Evolutionary conservation across 1,284 basidiomycete species (phyloP).

Genomic region (Ustilago tritici): DNA sequence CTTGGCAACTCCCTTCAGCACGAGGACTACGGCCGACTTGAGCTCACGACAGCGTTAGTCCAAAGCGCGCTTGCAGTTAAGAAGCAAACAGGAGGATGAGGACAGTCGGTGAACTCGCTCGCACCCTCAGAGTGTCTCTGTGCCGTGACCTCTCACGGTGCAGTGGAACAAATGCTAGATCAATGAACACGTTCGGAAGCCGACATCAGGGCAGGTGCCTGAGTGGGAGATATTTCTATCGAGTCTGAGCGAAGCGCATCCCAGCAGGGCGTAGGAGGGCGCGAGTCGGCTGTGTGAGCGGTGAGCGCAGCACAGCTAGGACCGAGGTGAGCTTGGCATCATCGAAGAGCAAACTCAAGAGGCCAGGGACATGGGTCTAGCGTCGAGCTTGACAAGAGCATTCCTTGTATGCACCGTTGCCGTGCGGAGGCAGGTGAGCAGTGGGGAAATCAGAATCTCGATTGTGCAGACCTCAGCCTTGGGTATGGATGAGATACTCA

Average conservation of each 20-base stretch:
- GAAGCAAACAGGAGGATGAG: neutral
- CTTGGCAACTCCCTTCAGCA: conserved; percentile 12
- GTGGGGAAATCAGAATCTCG: neutral
- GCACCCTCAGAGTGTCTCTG: neutral
- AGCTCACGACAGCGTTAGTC: neutral
- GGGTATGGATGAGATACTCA: neutral
- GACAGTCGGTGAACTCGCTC: neutral
- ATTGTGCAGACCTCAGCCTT: neutral
- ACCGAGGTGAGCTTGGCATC: conserved; percentile 14
- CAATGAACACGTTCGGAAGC: conserved; percentile 4
- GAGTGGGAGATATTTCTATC: neutral
- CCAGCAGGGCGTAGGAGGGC: neutral
- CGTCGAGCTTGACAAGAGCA: neutral
- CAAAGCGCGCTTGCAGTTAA: neutral
- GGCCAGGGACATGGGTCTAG: neutral
- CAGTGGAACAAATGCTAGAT: neutral
- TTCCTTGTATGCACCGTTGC: conserved; percentile 8
- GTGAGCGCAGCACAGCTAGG: conserved; percentile 4
- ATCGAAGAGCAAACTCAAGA: neutral
- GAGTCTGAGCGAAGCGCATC: neutral
- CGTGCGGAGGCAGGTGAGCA: neutral
- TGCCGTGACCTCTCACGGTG: neutral
- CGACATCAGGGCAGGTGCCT: neutral
- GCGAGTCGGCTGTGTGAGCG: conserved; percentile 14
- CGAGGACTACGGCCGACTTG: neutral